Evolutionary conservation across 1,139 yeast genomes (phyloP).

Genomic region (Debaryomyces nepalensis): DNA sequence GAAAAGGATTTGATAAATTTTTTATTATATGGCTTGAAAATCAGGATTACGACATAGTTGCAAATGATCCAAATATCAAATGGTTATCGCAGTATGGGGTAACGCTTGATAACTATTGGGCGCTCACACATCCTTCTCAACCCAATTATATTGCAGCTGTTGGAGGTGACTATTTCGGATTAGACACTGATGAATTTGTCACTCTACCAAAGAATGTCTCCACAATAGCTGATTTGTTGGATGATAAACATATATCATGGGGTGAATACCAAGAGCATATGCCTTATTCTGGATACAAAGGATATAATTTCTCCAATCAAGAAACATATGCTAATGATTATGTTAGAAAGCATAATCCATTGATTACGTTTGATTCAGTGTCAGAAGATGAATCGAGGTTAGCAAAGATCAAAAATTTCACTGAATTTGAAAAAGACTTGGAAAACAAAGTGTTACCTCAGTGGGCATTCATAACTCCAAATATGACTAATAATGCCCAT

Average conservation of each 20-base stretch:
- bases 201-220: slow-evolving; percentile 48
- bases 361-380: slow-evolving; percentile 43
- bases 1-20: too few relatives aligned
- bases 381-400: slow-evolving; percentile 33
- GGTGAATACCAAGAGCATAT: slow-evolving; percentile 53
- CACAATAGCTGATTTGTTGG: slow-evolving; percentile 49
- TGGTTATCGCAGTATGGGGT: slow-evolving; percentile 46
- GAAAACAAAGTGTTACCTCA: slow-evolving; percentile 46
- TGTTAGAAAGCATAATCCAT: slow-evolving; percentile 55
- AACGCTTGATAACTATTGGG: slow-evolving; percentile 51
- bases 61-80: slow-evolving; percentile 38
- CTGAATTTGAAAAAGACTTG: slow-evolving; percentile 43
- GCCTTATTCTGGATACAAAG: slow-evolving; percentile 54
- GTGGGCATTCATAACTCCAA: slow-evolving; percentile 54
- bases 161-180: slow-evolving; percentile 53
- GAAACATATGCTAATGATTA: slow-evolving; percentile 46
- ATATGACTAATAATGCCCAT: slow-evolving; percentile 55
- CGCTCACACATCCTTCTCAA: slow-evolving; percentile 54
- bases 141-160: slow-evolving; percentile 54
- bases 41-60: too few relatives aligned
- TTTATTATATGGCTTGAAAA: too few relatives aligned
- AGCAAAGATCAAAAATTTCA: slow-evolving; percentile 48
- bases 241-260: slow-evolving; percentile 48
- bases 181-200: slow-evolving; percentile 46
- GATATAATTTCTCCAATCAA: slow-evolving; percentile 48